Evolutionary conservation across 2,329 filamentous ascomycete genomes (phyloP), one percentile per base, ranked within the genome.

Genomic region (Hirsutella thompsonii): DNA sequence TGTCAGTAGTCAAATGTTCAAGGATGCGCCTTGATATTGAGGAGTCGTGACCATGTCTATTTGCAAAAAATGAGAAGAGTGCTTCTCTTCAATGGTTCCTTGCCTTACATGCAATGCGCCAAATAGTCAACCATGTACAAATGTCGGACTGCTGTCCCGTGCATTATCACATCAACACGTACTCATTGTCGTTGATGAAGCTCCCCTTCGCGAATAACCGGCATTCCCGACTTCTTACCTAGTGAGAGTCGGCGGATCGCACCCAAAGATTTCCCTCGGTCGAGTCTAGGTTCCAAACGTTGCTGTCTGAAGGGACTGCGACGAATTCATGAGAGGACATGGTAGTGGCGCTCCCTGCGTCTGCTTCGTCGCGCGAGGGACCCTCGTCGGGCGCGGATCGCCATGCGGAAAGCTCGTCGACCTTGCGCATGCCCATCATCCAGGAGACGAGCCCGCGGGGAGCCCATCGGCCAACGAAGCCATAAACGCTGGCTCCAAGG

Each of bases 401-500:
- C 71, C 71, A 76, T 2, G 66, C 57, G 38, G 67, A 68, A 37
- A 78, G 60, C 56, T 76, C 68, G 41, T 76, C 69, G 14, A 81
- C 76, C 42, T 66, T 67, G 45, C 79, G 69, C 43, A 89, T 74
- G 10, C 88, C 88, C 76, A 96, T 82, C 83, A 96, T 94, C 83
- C 86, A 92, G 2, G 79, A 80, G n/a, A 96, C 82, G 14, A 95
- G 57, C 3, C 79, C 72, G 18, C 76, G 70, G 1, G 92, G 90
- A 20, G 83, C 72, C 75, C 82, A 90, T 32, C 76, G 74, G 5
- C 89, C 92, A 8, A 96, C 82, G 23, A 95, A 70, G 32, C 85
- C 83, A 60, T 96, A 96, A 1, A 88, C 70, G 42, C 82, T 70
- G 39, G 87, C 86, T 6, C 92, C 92, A 39, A 88, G 76, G 1